Conservation (phyloP, 2,329 filamentous ascomycete species). For the Pestalotiopsis sp. region DNA sequence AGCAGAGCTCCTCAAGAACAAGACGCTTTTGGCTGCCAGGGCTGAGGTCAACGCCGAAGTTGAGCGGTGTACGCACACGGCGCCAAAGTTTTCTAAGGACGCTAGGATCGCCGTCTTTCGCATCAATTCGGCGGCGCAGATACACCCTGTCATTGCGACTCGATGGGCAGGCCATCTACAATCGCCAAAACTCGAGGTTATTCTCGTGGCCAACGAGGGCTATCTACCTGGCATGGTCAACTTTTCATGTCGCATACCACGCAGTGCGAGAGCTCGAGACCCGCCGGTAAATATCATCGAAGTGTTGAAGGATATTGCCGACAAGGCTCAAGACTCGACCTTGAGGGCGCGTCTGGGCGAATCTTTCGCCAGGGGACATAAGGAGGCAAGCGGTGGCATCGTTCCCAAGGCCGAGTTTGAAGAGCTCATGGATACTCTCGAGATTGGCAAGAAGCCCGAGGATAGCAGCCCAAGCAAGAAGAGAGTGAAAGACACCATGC, state of each 20-base stretch:
- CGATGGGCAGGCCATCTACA: slow-evolving; percentile 64
- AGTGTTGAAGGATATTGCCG: slow-evolving; percentile 52
- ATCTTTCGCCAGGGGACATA: slow-evolving; percentile 66
- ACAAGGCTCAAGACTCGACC: slow-evolving; percentile 36
- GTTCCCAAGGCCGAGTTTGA: slow-evolving; percentile 63
- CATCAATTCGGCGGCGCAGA: slow-evolving; percentile 59
- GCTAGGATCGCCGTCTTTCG: slow-evolving; percentile 62
- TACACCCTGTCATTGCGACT: slow-evolving; percentile 68
- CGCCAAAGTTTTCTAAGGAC: slow-evolving; percentile 64
- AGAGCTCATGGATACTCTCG: slow-evolving; percentile 60
- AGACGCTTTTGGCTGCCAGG: slow-evolving; percentile 51
- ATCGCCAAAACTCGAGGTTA: slow-evolving; percentile 59
- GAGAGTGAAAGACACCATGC: slow-evolving; percentile 28
- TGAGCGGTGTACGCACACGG: slow-evolving; percentile 58
- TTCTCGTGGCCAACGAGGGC: slow-evolving; percentile 67
- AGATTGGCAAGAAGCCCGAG: slow-evolving; percentile 54
- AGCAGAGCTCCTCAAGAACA: slow-evolving; percentile 48
- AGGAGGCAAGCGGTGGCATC: slow-evolving; percentile 67
- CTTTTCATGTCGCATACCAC: slow-evolving; percentile 65
- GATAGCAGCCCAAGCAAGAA: slow-evolving; percentile 29
- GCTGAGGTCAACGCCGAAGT: slow-evolving; percentile 62
- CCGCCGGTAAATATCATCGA: slow-evolving; percentile 64
- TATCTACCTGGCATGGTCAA: slow-evolving; percentile 64
- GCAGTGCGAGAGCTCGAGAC: slow-evolving; percentile 51
- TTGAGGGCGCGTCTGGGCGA: slow-evolving; percentile 54